These are phyloP conservation scores for Globisporangium paddicum DNA, from an alignment of 352 stramenopile genomes.

Conservation along the genomic window DNA sequence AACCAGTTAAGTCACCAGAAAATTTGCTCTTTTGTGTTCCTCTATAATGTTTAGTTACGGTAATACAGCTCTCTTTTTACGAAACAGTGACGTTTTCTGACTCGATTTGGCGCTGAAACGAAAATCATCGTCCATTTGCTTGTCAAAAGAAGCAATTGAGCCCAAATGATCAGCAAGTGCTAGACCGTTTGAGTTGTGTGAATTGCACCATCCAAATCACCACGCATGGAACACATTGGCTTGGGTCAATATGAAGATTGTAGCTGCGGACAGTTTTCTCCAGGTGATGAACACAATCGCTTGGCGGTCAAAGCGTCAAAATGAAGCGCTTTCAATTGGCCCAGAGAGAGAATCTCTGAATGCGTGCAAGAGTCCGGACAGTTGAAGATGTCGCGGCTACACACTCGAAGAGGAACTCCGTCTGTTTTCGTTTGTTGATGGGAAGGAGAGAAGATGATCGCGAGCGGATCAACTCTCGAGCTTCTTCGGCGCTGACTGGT, in stretches of 20 bases:
- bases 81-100: conserved; percentile 2
- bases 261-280: too few relatives aligned
- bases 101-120: background rate
- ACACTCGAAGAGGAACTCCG: background rate
- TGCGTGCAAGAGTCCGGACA: conserved; percentile 3
- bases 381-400: background rate
- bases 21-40: too few relatives aligned
- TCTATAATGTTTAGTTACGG: too few relatives aligned
- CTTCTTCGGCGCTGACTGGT: too few relatives aligned
- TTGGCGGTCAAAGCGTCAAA: background rate
- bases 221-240: background rate
- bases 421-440: background rate
- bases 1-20: background rate
- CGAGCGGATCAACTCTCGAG: too few relatives aligned
- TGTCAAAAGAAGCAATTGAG: background rate
- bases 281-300: background rate
- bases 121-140: background rate
- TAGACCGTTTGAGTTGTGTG: background rate
- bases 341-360: background rate
- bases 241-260: background rate
- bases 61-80: background rate
- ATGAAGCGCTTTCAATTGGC: too few relatives aligned
- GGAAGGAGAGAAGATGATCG: background rate
- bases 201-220: background rate
- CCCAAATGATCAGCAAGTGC: background rate